A percentile compares a stretch with the other conserved stretches of the same genome.
phyloP scores from a whole-genome alignment of 208 protist species.

The Crithidia acanthocephali region DNA sequence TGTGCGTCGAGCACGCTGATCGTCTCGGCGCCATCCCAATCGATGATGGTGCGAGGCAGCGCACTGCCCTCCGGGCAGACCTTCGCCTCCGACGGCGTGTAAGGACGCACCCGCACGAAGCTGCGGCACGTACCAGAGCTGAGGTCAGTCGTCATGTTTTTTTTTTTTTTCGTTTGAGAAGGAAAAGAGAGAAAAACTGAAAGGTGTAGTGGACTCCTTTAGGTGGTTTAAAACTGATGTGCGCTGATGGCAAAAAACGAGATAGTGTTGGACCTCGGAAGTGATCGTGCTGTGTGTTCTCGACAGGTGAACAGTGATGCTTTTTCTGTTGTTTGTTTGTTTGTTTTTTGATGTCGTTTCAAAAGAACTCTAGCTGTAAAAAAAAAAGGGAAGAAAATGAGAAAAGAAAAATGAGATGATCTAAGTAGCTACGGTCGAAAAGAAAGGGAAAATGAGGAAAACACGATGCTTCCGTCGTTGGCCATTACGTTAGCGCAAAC shows the following conservation, averaged over 20 bases:
- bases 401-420: constrained; percentile 1
- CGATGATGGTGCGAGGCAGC: constrained; percentile 70
- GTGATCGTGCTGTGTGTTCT: too few relatives aligned
- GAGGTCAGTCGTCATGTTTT: constrained; percentile 23
- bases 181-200: constrained; percentile 15
- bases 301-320: too few relatives aligned
- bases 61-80: constrained; percentile 71
- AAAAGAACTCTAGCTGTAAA: constrained; percentile 1
- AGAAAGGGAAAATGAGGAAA: too few relatives aligned
- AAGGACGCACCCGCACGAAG: constrained; percentile 83
- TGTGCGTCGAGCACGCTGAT: constrained; percentile 73
- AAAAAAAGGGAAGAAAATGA: constrained; percentile 9
- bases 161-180: neutral
- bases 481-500: too few relatives aligned
- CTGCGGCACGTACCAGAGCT: constrained; percentile 42
- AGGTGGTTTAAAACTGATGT: too few relatives aligned
- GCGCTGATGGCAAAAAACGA: too few relatives aligned
- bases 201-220: too few relatives aligned
- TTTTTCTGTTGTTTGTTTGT: too few relatives aligned
- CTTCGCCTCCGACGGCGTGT: constrained; percentile 63
- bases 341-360: too few relatives aligned
- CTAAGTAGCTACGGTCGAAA: neutral
- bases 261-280: too few relatives aligned
- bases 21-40: constrained; percentile 56
- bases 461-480: too few relatives aligned